Evolutionary conservation across 176 grass and related monocot genomes (phyloP).

Genomic region (Triticum dicoccoides): DNA sequence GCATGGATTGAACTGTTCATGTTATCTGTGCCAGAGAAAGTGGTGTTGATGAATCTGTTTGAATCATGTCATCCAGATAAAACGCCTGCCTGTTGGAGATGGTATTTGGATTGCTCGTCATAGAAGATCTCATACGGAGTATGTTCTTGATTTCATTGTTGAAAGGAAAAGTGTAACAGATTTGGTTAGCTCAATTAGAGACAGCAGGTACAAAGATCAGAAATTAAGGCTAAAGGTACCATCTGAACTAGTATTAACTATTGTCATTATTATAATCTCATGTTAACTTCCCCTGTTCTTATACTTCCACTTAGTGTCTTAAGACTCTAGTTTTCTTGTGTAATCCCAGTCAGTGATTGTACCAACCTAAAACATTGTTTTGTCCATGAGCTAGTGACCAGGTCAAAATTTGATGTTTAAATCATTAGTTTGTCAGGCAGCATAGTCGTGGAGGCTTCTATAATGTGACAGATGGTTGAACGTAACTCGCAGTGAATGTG

Average conservation of each 20-base stretch:
- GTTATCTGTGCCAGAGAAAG: background rate
- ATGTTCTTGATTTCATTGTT: conserved; percentile 93
- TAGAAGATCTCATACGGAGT: conserved; percentile 54
- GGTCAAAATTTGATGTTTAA: conserved; percentile 2
- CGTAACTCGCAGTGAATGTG: background rate
- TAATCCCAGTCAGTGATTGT: background rate
- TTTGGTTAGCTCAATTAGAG: conserved; percentile 69
- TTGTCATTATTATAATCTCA: background rate
- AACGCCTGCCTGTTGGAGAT: conserved; percentile 86
- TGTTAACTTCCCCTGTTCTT: background rate
- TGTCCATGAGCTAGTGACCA: background rate
- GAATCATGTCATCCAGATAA: conserved; percentile 46
- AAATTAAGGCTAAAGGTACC: conserved; percentile 85
- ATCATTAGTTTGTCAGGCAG: conserved; percentile 7
- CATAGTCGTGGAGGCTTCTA: background rate
- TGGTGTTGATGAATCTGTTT: conserved; percentile 35
- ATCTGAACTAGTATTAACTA: conserved; percentile 22
- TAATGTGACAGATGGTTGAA: background rate
- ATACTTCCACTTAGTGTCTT: conserved; percentile 6
- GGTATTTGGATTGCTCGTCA: conserved; percentile 78
- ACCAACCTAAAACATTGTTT: conserved; percentile 9
- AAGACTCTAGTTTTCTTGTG: conserved; percentile 7
- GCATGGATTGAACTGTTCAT: conserved; percentile 16
- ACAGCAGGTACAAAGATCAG: conserved; percentile 92
- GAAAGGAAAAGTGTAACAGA: conserved; percentile 90